A percentile compares a stretch with the other conserved stretches of the same genome.
These are phyloP conservation scores for Cryptococcus amylolentus DNA, from an alignment of 1,284 basidiomycete genomes.

Conservation along the genomic window DNA sequence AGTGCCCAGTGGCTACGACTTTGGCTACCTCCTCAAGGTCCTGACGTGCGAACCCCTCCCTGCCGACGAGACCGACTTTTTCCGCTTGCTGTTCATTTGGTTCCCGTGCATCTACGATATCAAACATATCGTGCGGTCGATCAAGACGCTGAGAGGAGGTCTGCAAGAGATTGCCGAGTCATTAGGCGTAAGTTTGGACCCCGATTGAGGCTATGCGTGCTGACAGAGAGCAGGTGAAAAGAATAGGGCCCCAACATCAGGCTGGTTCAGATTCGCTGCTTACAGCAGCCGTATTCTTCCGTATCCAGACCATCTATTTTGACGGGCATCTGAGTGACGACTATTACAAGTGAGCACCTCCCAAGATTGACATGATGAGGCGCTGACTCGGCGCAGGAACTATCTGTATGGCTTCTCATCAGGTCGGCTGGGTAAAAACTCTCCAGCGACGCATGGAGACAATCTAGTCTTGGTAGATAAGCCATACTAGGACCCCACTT, in stretches of 20 bases:
- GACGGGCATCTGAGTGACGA: conserved; percentile 75
- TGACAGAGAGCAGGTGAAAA: conserved; percentile 62
- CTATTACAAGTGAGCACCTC: conserved; percentile 48
- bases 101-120: conserved; percentile 97
- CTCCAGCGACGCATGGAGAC: conserved; percentile 13
- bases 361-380: neutral
- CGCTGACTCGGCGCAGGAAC: conserved; percentile 23
- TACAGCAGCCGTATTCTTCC: conserved; percentile 92
- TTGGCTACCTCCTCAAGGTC: conserved; percentile 96
- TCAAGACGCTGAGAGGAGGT: conserved; percentile 88
- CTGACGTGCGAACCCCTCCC: conserved; percentile 86
- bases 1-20: conserved; percentile 83
- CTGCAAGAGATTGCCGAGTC: conserved; percentile 95
- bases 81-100: conserved; percentile 83
- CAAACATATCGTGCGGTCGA: conserved; percentile 88
- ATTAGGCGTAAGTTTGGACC: conserved; percentile 59
- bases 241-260: conserved; percentile 90
- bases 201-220: neutral
- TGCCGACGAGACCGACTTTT: conserved; percentile 84
- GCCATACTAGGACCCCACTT: conserved; percentile 16
- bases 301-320: conserved; percentile 89
- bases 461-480: conserved; percentile 14
- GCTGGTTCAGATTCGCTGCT: conserved; percentile 93
- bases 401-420: conserved; percentile 49
- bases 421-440: conserved; percentile 29